Percentiles rank a stretch among this genome's conserved stretches.
These are phyloP conservation scores for Cladophialophora psammophila DNA, from an alignment of 2,329 filamentous ascomycete species.

Conservation along the genomic window DNA sequence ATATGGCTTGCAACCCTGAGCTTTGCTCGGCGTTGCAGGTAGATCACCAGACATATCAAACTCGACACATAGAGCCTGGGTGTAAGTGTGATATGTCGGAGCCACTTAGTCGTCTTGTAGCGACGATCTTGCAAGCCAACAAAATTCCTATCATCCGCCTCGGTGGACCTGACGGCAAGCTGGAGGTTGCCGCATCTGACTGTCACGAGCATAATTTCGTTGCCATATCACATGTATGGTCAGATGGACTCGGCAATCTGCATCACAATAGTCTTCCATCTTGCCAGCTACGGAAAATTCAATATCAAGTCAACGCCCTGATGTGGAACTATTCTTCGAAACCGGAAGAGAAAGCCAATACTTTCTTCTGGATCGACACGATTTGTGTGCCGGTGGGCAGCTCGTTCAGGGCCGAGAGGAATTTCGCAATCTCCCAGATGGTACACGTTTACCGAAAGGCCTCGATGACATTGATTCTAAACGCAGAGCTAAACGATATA, in stretches of 20 bases:
- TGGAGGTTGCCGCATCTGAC: neutral
- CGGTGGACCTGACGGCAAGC: neutral
- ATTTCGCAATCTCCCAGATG: slow-evolving; percentile 2
- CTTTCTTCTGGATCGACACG: slow-evolving; percentile 7
- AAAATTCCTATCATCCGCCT: slow-evolving; percentile 1
- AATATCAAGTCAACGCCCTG: neutral
- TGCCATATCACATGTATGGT: slow-evolving; percentile 9
- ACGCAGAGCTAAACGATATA: neutral
- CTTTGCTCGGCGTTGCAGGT: neutral
- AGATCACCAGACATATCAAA: neutral
- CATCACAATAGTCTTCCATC: slow-evolving; percentile 4
- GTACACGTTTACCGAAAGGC: neutral
- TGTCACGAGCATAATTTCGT: neutral
- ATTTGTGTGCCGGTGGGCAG: slow-evolving; percentile 6
- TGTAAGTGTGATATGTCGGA: neutral
- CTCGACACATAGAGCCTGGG: neutral
- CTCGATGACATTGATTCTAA: neutral
- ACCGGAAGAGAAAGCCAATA: neutral
- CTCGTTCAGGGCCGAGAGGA: neutral
- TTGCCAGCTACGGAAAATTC: slow-evolving; percentile 6
- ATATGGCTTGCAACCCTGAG: neutral
- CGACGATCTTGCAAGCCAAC: neutral
- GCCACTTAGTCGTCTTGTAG: neutral
- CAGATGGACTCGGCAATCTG: slow-evolving; percentile 9
- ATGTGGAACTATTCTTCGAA: neutral